phyloP scores from a whole-genome alignment of 2,329 filamentous ascomycete genomes.

The Magnaporthiopsis incrustans region DNA sequence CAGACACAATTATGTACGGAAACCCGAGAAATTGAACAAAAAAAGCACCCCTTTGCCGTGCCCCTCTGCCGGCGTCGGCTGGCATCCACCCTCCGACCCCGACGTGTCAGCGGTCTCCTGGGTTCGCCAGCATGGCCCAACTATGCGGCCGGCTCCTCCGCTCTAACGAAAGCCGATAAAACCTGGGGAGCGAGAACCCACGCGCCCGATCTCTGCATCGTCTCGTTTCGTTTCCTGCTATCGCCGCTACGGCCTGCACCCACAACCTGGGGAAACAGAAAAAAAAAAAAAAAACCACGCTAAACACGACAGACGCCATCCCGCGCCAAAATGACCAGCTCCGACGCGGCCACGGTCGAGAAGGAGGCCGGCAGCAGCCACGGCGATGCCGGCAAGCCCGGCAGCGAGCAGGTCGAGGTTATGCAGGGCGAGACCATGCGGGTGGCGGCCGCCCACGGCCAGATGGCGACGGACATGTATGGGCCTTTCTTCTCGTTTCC shows the following conservation, averaged over 20 bases:
- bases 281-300: no score
- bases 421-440: slow-evolving; percentile 2
- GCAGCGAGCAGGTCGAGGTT: background rate
- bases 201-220: background rate
- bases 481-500: slow-evolving; percentile 2
- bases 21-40: no score
- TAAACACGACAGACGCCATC: no score
- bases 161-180: background rate
- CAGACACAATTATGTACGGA: no score
- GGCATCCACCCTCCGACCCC: background rate
- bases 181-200: no score
- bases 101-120: no score
- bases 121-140: no score
- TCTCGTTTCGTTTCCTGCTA: background rate
- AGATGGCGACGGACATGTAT: slow-evolving; percentile 38
- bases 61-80: background rate
- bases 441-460: slow-evolving; percentile 32
- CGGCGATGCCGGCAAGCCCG: background rate
- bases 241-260: background rate
- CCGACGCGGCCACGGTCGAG: background rate
- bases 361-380: background rate
- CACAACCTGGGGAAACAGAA: no score
- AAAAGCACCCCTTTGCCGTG: background rate
- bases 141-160: background rate
- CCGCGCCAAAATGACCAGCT: background rate